Evolutionary conservation across 176 grass and related monocot species (phyloP).

Genomic region (Oryza meyeriana): DNA sequence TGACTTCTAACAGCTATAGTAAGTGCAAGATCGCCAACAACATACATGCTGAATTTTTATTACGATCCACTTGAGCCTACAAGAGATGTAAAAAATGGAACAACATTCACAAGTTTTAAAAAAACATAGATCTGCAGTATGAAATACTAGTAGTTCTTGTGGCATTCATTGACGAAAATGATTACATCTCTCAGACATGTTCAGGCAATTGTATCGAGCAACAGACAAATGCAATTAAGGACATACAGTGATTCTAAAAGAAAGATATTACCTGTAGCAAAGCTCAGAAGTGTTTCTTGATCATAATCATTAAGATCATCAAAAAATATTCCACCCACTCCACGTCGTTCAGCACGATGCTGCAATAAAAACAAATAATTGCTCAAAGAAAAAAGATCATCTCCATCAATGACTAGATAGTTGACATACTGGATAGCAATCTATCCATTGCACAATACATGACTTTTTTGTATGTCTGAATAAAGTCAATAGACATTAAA

Average conservation of each 20-base stretch:
- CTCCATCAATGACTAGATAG: not conserved
- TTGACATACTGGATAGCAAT: not conserved
- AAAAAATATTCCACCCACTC: conserved; percentile 50
- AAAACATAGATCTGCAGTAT: not conserved
- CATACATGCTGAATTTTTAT: not conserved
- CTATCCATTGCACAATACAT: not conserved
- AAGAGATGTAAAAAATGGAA: not conserved
- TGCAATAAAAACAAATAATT: conserved; percentile 33
- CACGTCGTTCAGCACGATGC: conserved; percentile 60
- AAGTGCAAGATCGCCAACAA: not conserved
- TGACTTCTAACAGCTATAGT: not conserved
- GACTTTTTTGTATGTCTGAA: not conserved
- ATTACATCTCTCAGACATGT: not conserved
- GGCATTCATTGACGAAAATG: not conserved
- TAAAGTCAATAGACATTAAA: not conserved
- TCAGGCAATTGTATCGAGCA: not conserved
- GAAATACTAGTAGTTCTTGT: not conserved
- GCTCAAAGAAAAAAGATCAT: not conserved
- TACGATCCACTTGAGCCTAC: not conserved
- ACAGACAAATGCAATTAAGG: not conserved
- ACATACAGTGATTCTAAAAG: not conserved
- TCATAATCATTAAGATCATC: conserved; percentile 59
- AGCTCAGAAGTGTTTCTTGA: conserved; percentile 65
- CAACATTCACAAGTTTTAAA: not conserved
- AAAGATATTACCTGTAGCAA: conserved; percentile 42